Evolutionary conservation across 192 early-diverging fungal genomes (phyloP), one percentile per base, ranked within the genome.

Genomic region (Mortierella hygrophila): DNA sequence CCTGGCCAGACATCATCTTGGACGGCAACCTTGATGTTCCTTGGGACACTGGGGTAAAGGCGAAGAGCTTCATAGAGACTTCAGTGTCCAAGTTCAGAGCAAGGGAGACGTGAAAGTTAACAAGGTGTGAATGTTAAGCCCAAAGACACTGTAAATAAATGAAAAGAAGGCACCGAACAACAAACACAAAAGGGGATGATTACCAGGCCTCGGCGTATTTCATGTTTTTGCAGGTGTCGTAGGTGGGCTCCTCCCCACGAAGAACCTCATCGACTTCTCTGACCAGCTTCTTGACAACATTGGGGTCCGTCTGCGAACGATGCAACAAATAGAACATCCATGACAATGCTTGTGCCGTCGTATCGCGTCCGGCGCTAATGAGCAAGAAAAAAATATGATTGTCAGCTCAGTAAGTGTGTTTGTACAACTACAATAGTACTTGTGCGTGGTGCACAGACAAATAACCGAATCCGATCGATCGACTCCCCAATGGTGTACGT

Each of bases 1-100:
- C 80, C 78, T 41, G 91, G 91, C 89, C 81, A 90, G 7, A 92
- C 81, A 38, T 90, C 90, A 68, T 92, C 91, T 26, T 85, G 75
- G 8, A 91, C 73, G 9, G 89, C 89, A 38, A 85, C 83, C 42
- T 91, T 92, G 72, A 90, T 80, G 60, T 92, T 90, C 23, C 82
- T 77, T 68, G 91, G 91, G 4, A 92, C 91, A 52, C 85, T 87
- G 20, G 88, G 88, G 40, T 88, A 85, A 1, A 91, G 75, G 49
- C 91, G 86, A 1, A 92, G 60, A 4, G 84, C 86, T 84, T 84
- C 82, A 32, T 84, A 84, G 4, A 84, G 60, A 68, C 82, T 82
- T 0, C 47, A 23, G 4, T 4, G 23, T 42, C 26, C 40, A 20
- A 29, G 42, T 10, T 20, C 15, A 60, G 10, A 26, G n/a, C 6